A percentile compares a stretch with the other conserved stretches of the same genome.
Conservation (phyloP, 225 moss, liverwort and hornwort genomes). For the Sphagnum tenellum region DNA sequence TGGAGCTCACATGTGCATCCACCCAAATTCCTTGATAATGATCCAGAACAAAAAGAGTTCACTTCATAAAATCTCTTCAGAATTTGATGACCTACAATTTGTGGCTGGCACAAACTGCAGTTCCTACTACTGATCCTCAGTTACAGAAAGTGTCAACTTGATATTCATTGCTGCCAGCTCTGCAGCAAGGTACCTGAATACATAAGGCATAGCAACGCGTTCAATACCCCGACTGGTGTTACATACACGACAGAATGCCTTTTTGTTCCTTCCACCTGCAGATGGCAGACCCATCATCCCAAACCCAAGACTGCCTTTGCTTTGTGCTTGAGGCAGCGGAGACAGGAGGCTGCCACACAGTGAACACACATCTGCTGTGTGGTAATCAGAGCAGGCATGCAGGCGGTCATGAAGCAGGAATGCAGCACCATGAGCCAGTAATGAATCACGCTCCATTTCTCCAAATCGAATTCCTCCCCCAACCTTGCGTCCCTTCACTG, state of each 20-base stretch:
- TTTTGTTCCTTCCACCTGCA: slow-evolving; percentile 37
- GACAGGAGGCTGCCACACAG: slow-evolving; percentile 81
- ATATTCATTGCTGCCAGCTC: slow-evolving; percentile 98
- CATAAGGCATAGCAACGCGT: slow-evolving; percentile 84
- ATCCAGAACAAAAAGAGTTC: no score
- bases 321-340: slow-evolving; percentile 33
- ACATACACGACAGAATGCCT: slow-evolving; percentile 69
- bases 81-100: no score
- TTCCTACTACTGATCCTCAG: slow-evolving; percentile 1
- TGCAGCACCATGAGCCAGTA: slow-evolving; percentile 89
- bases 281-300: slow-evolving; percentile 40
- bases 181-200: slow-evolving; percentile 90
- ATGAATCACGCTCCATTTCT: slow-evolving; percentile 93
- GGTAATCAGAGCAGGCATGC: slow-evolving; percentile 88
- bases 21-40: no score
- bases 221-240: slow-evolving; percentile 70
- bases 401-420: slow-evolving; percentile 80
- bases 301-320: slow-evolving; percentile 36
- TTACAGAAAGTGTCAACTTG: slow-evolving; percentile 58
- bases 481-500: slow-evolving; percentile 85
- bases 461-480: slow-evolving; percentile 97
- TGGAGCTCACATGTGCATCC: no score
- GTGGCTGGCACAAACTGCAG: no score
- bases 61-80: no score
- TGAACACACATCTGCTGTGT: slow-evolving; percentile 67